phyloP scores from a whole-genome alignment of 495 filamentous ascomycete species.

The Aspergillus homomorphus region DNA sequence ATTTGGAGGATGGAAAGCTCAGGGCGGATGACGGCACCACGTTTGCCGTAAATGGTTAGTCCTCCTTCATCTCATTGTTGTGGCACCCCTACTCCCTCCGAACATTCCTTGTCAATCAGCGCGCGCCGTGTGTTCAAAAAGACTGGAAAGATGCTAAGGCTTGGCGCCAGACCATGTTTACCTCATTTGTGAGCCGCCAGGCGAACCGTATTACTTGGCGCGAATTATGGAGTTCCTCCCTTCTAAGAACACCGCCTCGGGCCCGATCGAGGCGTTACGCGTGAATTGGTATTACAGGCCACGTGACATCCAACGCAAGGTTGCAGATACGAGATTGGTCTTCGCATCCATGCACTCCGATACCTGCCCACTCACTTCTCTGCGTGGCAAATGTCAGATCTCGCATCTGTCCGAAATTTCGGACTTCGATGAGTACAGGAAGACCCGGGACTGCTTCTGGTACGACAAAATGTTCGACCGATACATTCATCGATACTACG shows the following conservation, averaged over 20 bases:
- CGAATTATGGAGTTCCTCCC: conserved; percentile 98
- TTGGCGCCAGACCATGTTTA: conserved; percentile 80
- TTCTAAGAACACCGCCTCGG: conserved; percentile 63
- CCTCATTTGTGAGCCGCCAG: conserved; percentile 94
- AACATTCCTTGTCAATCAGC: conserved; percentile 13
- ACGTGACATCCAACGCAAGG: conserved; percentile 89
- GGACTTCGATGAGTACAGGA: conserved; percentile 79
- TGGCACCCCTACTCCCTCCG: conserved; percentile 14
- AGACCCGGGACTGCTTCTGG: conserved; percentile 83
- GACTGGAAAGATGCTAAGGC: conserved; percentile 19
- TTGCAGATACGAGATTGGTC: conserved; percentile 80
- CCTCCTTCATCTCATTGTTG: conserved; percentile 14
- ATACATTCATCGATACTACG: conserved; percentile 96
- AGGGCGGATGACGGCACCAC: conserved; percentile 87
- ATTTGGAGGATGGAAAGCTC: conserved; percentile 73
- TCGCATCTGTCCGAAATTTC: conserved; percentile 81
- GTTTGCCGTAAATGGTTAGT: conserved; percentile 81
- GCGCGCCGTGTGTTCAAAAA: neutral
- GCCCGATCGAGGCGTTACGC: conserved; percentile 79
- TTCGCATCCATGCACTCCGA: conserved; percentile 99
- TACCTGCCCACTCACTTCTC: conserved; percentile 82
- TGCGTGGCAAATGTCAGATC: conserved; percentile 91
- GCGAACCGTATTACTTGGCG: conserved; percentile 95
- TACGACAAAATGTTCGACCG: conserved; percentile 97
- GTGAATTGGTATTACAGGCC: conserved; percentile 99